phyloP scores from a whole-genome alignment of 345 rosid genomes.

The Brassica carinata region DNA sequence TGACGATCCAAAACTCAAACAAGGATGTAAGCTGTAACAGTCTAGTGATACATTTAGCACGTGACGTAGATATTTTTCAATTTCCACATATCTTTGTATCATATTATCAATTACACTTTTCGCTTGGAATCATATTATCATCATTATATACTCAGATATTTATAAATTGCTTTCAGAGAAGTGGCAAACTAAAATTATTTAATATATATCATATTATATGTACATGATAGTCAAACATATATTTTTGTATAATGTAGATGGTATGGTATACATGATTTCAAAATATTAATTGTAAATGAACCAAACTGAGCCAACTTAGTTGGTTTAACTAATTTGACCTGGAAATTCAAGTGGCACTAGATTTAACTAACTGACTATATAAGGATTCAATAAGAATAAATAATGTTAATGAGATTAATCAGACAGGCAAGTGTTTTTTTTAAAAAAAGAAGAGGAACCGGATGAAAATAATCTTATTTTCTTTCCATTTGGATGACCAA shows the following conservation, averaged over 20 bases:
- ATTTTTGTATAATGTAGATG: background rate
- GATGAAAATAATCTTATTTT: background rate
- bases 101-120: background rate
- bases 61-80: conserved; percentile 19
- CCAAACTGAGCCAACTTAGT: conserved; percentile 21
- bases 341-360: conserved; percentile 11
- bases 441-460: background rate
- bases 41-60: conserved; percentile 26
- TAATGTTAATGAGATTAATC: conserved; percentile 4
- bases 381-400: background rate
- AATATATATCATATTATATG: background rate
- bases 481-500: background rate
- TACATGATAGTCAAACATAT: background rate
- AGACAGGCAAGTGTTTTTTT: conserved; percentile 13
- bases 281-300: conserved; percentile 3
- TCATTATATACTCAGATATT: background rate
- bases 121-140: background rate
- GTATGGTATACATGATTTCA: background rate
- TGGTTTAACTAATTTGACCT: conserved; percentile 35
- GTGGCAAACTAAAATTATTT: background rate
- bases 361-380: background rate
- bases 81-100: background rate
- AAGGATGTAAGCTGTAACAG: conserved; percentile 15
- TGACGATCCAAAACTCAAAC: conserved; percentile 1
- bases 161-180: background rate